These are phyloP conservation scores for Neurospora sp. DNA, from an alignment of 495 filamentous ascomycete genomes.

Conservation along the genomic window DNA sequence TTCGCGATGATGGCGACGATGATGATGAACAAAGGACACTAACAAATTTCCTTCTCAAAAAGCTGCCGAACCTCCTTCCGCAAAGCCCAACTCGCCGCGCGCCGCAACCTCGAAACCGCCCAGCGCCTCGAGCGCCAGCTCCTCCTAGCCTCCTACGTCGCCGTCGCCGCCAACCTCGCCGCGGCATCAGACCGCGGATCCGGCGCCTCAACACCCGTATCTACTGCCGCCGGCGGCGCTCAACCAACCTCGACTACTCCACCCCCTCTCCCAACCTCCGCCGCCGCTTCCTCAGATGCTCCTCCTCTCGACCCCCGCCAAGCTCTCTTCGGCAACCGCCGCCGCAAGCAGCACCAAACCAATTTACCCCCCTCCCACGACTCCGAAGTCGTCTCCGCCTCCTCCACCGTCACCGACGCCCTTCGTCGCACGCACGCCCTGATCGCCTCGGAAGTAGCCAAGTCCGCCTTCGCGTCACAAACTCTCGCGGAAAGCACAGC, in stretches of 20 bases:
- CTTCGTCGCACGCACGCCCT: slow-evolving; percentile 76
- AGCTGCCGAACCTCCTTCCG: slow-evolving; percentile 71
- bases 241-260: slow-evolving; percentile 5
- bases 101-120: slow-evolving; percentile 60
- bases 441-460: slow-evolving; percentile 70
- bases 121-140: slow-evolving; percentile 67
- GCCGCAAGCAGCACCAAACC: slow-evolving; percentile 8
- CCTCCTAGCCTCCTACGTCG: slow-evolving; percentile 53
- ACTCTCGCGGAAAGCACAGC: slow-evolving; percentile 73
- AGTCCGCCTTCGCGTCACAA: slow-evolving; percentile 78
- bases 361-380: slow-evolving; percentile 35
- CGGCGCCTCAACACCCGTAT: slow-evolving; percentile 4
- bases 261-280: slow-evolving; percentile 23
- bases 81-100: slow-evolving; percentile 73
- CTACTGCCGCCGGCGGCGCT: not conserved
- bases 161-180: slow-evolving; percentile 26
- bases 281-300: not conserved
- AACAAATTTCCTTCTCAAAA: not conserved
- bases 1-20: slow-evolving; percentile 8
- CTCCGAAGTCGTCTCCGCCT: slow-evolving; percentile 59
- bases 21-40: not conserved
- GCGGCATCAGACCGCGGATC: slow-evolving; percentile 16
- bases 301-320: not conserved
- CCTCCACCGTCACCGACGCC: slow-evolving; percentile 72
- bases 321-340: slow-evolving; percentile 16